A percentile compares a stretch with the other conserved stretches of the same genome.
Conservation (phyloP, 192 early-diverging fungal genomes). For the Nowakowskiella sp. region DNA sequence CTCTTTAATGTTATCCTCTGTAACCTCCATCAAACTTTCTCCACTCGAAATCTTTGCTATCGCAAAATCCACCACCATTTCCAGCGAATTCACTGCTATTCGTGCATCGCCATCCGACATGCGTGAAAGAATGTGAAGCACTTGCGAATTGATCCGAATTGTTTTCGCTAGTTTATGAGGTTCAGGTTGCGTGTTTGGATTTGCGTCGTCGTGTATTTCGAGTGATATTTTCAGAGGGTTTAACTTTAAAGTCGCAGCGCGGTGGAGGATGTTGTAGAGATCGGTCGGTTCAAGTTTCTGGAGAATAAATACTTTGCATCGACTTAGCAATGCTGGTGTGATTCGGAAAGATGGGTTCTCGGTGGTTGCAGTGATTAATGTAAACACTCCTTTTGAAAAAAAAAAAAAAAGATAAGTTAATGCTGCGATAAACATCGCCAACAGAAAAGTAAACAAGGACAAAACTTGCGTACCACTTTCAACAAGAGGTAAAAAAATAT, state of each 20-base stretch:
- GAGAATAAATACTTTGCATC: constrained; percentile 72
- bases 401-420: background rate
- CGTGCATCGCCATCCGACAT: constrained; percentile 75
- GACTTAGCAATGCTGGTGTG: constrained; percentile 69
- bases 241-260: constrained; percentile 49
- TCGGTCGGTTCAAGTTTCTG: constrained; percentile 52
- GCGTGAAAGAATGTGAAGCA: constrained; percentile 43
- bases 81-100: constrained; percentile 57
- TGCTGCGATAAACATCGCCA: too few species aligned
- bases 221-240: constrained; percentile 14
- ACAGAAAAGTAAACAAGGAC: too few species aligned
- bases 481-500: constrained; percentile 70
- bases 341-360: constrained; percentile 82
- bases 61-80: constrained; percentile 39
- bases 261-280: constrained; percentile 51
- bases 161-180: too few species aligned
- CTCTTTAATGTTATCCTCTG: constrained; percentile 48
- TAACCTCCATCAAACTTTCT: constrained; percentile 16
- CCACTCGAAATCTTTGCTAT: constrained; percentile 5
- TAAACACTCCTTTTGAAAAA: constrained; percentile 18
- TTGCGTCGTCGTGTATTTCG: too few species aligned
- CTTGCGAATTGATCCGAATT: constrained; percentile 19
- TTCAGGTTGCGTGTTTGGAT: too few species aligned
- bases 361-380: constrained; percentile 53
- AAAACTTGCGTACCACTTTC: constrained; percentile 73